These are phyloP conservation scores for Panicum miliaceum DNA, from an alignment of 176 grass and related monocot species.

Conservation along the genomic window DNA sequence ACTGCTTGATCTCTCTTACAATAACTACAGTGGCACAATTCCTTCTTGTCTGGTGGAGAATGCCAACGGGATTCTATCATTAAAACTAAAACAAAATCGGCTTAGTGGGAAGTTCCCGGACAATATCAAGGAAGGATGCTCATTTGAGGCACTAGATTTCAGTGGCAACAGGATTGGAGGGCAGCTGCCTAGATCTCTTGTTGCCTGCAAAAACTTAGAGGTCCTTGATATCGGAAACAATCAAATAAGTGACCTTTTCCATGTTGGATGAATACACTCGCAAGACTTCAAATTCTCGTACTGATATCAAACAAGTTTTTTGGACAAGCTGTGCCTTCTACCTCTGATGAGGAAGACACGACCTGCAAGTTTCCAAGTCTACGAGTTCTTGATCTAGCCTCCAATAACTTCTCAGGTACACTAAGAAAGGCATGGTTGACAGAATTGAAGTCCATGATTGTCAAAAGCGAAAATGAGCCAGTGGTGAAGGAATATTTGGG, in stretches of 20 bases:
- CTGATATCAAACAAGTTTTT: slow-evolving; percentile 30
- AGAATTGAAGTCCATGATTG: slow-evolving; percentile 26
- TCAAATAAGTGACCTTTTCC: slow-evolving; percentile 26
- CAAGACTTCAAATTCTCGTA: slow-evolving; percentile 35
- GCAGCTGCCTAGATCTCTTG: slow-evolving; percentile 1
- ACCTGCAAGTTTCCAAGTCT: not conserved
- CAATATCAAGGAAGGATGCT: not conserved
- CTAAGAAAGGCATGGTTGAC: slow-evolving; percentile 17
- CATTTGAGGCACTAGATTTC: slow-evolving; percentile 23
- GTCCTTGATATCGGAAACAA: slow-evolving; percentile 35
- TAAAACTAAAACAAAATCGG: slow-evolving; percentile 33
- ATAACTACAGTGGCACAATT: slow-evolving; percentile 20
- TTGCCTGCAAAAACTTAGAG: slow-evolving; percentile 9
- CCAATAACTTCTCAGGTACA: slow-evolving; percentile 43
- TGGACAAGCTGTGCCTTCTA: not conserved
- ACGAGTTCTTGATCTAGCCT: slow-evolving; percentile 37
- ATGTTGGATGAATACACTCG: slow-evolving; percentile 34
- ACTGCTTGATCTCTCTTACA: slow-evolving; percentile 40
- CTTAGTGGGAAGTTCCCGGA: not conserved
- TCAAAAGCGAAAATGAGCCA: no score
- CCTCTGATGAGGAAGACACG: not conserved
- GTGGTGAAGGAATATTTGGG: slow-evolving; percentile 23
- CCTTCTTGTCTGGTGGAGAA: slow-evolving; percentile 29
- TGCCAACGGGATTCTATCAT: not conserved
- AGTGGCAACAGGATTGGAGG: slow-evolving; percentile 29